Conservation (phyloP, 768 basidiomycete species). For the Termitomyces sp. region DNA sequence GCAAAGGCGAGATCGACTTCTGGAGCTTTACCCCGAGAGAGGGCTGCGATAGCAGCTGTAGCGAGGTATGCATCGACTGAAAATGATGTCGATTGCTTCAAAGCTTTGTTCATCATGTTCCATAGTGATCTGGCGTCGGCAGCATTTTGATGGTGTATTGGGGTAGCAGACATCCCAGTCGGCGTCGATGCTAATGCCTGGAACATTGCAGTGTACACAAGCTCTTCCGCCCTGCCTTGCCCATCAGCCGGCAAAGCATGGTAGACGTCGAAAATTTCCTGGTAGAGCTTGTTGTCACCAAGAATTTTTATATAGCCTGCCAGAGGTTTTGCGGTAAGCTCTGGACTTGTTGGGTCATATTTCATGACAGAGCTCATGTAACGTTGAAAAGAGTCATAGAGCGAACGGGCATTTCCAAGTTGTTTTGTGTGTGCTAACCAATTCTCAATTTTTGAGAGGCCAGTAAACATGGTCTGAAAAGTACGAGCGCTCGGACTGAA, state of each 20-base stretch:
- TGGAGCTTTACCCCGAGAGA: slow-evolving; percentile 46
- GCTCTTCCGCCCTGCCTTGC: slow-evolving; percentile 51
- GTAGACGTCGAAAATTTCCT: slow-evolving; percentile 73
- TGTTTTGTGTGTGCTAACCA: slow-evolving; percentile 59
- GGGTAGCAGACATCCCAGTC: slow-evolving; percentile 13
- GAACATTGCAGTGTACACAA: slow-evolving; percentile 65
- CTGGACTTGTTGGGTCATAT: slow-evolving; percentile 37
- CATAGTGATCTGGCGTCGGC: slow-evolving; percentile 70
- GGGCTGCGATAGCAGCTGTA: slow-evolving; percentile 44
- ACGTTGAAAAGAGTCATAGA: slow-evolving; percentile 54
- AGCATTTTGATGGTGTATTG: slow-evolving; percentile 35
- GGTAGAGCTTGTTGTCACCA: slow-evolving; percentile 50
- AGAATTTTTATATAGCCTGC: slow-evolving; percentile 64
- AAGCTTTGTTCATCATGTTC: slow-evolving; percentile 53
- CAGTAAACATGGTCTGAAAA: slow-evolving; percentile 64
- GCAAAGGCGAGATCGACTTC: slow-evolving; percentile 67
- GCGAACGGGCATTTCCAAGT: slow-evolving; percentile 49
- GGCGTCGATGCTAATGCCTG: slow-evolving; percentile 34
- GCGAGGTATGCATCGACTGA: slow-evolving; percentile 50
- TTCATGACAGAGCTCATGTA: slow-evolving; percentile 45
- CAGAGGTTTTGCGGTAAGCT: slow-evolving; percentile 47
- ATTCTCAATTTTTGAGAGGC: slow-evolving; percentile 53
- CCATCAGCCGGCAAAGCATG: slow-evolving; percentile 61
- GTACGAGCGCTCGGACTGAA: slow-evolving; percentile 65
- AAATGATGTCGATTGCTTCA: slow-evolving; percentile 39